phyloP scores from a whole-genome alignment of 108 stramenopile genomes.

The Pseudonitzschia multistriata region DNA sequence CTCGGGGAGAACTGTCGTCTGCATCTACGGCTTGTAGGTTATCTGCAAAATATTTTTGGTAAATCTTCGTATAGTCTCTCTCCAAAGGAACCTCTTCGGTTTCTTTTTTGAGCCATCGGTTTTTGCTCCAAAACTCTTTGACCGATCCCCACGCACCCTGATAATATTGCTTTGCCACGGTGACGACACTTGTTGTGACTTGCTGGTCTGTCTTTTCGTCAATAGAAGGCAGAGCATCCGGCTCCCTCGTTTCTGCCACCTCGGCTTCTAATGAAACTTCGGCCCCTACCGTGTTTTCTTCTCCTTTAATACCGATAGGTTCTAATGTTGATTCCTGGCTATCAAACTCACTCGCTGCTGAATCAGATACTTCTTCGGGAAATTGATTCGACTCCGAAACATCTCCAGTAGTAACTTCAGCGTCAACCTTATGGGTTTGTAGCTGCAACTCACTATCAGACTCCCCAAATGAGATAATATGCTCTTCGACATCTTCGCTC shows the following conservation, averaged over 20 bases:
- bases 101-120: background rate
- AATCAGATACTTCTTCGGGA: background rate
- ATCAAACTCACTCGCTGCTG: background rate
- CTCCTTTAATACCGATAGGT: background rate
- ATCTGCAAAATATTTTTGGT: constrained; percentile 14
- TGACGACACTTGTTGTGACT: background rate
- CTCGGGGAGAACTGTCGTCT: background rate
- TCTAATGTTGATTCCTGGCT: background rate
- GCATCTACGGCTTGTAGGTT: background rate
- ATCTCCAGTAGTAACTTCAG: background rate
- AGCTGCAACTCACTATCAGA: background rate
- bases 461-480: background rate
- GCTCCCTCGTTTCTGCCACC: background rate
- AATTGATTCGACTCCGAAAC: background rate
- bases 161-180: background rate
- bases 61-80: constrained; percentile 16
- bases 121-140: background rate
- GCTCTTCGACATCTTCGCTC: background rate
- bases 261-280: background rate
- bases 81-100: background rate
- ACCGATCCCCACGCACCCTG: constrained; percentile 1
- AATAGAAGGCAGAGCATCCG: background rate
- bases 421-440: background rate
- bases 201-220: background rate
- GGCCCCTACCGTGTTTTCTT: background rate